Conservation (phyloP, 2,329 filamentous ascomycete species). For the Lasiodiplodia sp. region DNA sequence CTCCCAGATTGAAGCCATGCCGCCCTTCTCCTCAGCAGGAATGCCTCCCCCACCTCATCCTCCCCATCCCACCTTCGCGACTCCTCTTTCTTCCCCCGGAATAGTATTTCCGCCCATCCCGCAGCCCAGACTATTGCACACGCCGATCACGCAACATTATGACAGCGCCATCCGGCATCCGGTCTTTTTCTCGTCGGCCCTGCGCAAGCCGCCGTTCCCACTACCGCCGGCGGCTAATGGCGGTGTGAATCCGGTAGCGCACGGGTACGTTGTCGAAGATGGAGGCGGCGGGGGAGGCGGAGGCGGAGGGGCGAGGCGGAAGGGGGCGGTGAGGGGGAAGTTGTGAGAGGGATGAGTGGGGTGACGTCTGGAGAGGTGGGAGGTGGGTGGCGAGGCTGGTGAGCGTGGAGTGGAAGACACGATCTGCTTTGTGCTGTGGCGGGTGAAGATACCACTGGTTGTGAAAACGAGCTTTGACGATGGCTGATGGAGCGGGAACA, state of each 20-base stretch:
- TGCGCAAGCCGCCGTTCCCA: conserved; percentile 63
- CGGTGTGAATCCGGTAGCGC: conserved; percentile 52
- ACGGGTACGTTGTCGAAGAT: conserved; percentile 51
- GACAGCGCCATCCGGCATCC: conserved; percentile 72
- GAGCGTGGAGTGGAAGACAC: background rate
- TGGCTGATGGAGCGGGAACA: background rate
- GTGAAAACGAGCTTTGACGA: background rate
- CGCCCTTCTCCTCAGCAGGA: conserved; percentile 35
- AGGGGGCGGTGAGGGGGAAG: conserved; percentile 12
- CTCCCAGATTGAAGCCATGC: conserved; percentile 60
- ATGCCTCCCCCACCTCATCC: conserved; percentile 21
- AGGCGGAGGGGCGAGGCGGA: background rate
- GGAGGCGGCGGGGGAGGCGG: background rate
- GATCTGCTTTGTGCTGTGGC: background rate
- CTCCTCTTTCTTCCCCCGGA: conserved; percentile 29
- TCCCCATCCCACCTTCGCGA: conserved; percentile 29
- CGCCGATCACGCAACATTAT: conserved; percentile 42
- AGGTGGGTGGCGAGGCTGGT: conserved; percentile 3
- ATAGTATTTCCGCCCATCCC: background rate
- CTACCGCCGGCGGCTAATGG: conserved; percentile 37
- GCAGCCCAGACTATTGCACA: background rate
- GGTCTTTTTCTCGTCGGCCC: conserved; percentile 75
- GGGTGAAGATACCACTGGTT: background rate
- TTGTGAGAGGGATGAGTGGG: conserved; percentile 3
- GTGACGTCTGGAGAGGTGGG: background rate